Base-by-base conservation (phyloP, 1,139 yeast species). In the Candida labiduridarum region DNA sequence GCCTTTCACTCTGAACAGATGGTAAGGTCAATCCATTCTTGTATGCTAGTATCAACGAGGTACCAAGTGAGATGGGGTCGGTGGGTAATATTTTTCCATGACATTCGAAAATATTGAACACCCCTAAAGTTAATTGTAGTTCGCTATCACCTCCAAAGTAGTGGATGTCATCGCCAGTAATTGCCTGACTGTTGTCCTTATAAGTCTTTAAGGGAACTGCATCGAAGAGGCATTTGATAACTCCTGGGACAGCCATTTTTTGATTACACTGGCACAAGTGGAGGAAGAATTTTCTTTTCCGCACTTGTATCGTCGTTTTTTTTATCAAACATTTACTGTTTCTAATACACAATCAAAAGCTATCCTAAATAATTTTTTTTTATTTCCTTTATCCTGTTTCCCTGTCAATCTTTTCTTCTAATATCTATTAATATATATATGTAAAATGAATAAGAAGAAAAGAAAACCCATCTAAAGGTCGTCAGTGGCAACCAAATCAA, bases 401-500 rank as follows among this genome's bases (percentile, higher is more conserved):
- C 40, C 7, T 14, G 9, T 14, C 27, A 16, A 5, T 39, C 6
- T 14, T 8, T 16, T 9, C 14, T 39, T 27, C 29, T 16, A 12
- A 16, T 39, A 15, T 27, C 42, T 27, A 39, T 39, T 39, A 39
- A 39, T 8, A n/a, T 12, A 16, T 14, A 29, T 14, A 41, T 38
- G 25, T 22, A 31, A 27, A 30, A 40, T 22, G 30, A 33, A 41
- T 48, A 47, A 19, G n/a, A 22, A 41, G 16, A 18, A 43, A 14
- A 12, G 35, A 15, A 19, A 38, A 19, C 10, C 41, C 45, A 19
- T 38, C 41, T 53, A 57, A 45, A 54, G 52, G 49, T 83, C 87
- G 42, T 82, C 87, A 48, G 80, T 84, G 29, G 85, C 84, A 42
- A 80, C 78, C 63, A 88, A 76, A 51, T 83, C 83, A 55, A 83